Base-by-base conservation (phyloP, 345 rosid species). In the Citrus hindsii region DNA sequence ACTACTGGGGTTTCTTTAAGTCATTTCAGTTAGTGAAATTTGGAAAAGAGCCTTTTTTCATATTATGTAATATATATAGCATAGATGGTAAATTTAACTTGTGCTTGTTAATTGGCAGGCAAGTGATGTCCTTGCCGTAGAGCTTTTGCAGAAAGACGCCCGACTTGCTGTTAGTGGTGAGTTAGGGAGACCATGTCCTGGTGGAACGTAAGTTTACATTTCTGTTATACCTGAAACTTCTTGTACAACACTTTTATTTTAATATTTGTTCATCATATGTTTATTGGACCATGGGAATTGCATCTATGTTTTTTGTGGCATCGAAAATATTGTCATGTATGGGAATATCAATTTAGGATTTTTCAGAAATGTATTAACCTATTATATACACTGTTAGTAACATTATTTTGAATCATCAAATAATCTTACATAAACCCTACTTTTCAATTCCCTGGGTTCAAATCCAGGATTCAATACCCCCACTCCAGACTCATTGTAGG, bases 101-200 rank as follows among this genome's bases (percentile, higher is more conserved):
- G 67, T 67, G 22, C 70, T 72, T 85, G 71, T 40, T 81, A 46
- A 61, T 80, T 85, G 76, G 82, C 83, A 93, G 98, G 98, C 99
- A 71, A 95, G 98, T 76, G 99, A 95, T 83, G 98, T 93, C 79
- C 90, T 95, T 7, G 97, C 99, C 38, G 98, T 95, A 81, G 99
- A 95, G 89, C 98, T 95, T 78, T 83, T 95, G 72, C 99, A 95
- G 83, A 95, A 95, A 87, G 98, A 95, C 86, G 89, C 96, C 67
- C 87, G 94, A 58, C 93, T 95, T 79, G 89, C 98, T 60, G 89
- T 93, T 38, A 87, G 94, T 78, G 94, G 99, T 37, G 94, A 92
- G 83, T 69, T 90, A 53, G 96, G 98, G 42, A 93, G 89, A 78
- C 94, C 94, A 16, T 96, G 98, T 85, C 94, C 94, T 81, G 91